Evolutionary conservation across 2,329 filamentous ascomycete genomes (phyloP), one percentile per base, ranked within the genome.

Genomic region (Cordyceps pruinosa): DNA sequence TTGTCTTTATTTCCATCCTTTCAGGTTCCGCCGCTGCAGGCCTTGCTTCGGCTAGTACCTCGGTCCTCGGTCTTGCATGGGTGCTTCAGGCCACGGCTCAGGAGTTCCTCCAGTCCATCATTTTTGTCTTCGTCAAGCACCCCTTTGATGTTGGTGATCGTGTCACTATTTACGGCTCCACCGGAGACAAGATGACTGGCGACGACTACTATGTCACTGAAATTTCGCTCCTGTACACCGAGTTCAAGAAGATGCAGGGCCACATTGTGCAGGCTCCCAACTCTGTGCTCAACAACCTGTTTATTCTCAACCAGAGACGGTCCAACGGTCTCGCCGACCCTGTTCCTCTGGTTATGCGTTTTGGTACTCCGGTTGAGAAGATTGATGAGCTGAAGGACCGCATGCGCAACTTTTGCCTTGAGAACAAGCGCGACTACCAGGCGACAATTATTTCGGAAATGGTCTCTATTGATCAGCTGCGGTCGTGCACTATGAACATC

Each of bases 181-280:
- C 90, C 0, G 93, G 93, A 60, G 80, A 85, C n/a, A 70, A 80
- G 17, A 80, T 90, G 67, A 83, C 81, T 35, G 92, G 92, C 46
- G 93, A 97, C 65, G 93, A 97, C 66, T 97, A 96, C 72, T 97
- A 96, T 63, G 92, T 97, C 55, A 96, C 95, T 56, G 90, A 96
- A 67, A 95, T 97, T 56, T 88, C 90, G 1, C 79, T 97, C 1
- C 80, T 97, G 17, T 97, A 94, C 70, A 97, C 93, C 15, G 93
- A 97, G 67, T 97, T 97, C 77, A 97, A 97, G 79, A 97, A 97
- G 77, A 93, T 97, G 89, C 88, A 97, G 71, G 93, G 93, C 2
- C 92, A 97, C 65, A 87, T 97, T 25, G 93, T 97, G 0, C 93
- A 97, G 71, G 93, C 93, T 1, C 93, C 93, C 12, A 97, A 97